Evolutionary conservation across 176 grass and related monocot species (phyloP).

Genomic region (Aechmea fasciata): DNA sequence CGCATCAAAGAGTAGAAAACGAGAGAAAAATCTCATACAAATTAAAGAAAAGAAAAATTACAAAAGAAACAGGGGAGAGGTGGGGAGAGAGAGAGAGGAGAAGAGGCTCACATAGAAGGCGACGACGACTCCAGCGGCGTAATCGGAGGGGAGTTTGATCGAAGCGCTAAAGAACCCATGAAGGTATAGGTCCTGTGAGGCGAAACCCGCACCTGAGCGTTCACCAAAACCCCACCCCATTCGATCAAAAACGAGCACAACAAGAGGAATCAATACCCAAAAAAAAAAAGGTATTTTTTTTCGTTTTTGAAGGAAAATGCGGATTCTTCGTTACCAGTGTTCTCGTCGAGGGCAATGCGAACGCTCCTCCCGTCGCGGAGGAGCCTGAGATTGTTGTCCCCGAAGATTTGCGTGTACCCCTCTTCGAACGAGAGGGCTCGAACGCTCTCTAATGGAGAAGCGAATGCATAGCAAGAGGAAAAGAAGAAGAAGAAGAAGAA

Average conservation of each 20-base stretch:
- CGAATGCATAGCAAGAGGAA: not conserved
- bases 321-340: not conserved
- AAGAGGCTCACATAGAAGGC: slow-evolving; percentile 38
- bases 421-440: slow-evolving; percentile 18
- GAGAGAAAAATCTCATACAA: too few relatives aligned
- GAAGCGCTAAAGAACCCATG: slow-evolving; percentile 46
- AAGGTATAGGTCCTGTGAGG: slow-evolving; percentile 32
- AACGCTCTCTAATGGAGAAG: slow-evolving; percentile 2
- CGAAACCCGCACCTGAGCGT: slow-evolving; percentile 37
- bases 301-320: not conserved
- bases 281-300: too few relatives aligned
- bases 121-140: slow-evolving; percentile 46
- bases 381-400: slow-evolving; percentile 23
- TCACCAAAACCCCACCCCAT: not conserved
- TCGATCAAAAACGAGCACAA: not conserved
- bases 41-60: too few relatives aligned
- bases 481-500: not conserved
- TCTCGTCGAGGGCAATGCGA: slow-evolving; percentile 22
- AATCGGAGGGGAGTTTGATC: slow-evolving; percentile 37
- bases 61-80: too few relatives aligned
- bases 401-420: slow-evolving; percentile 25
- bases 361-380: slow-evolving; percentile 11
- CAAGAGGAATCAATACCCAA: too few relatives aligned
- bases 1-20: not conserved
- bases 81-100: not conserved